A percentile compares a stretch with the other conserved stretches of the same genome.
These are phyloP conservation scores for Yamadazyma trypodendri DNA, from an alignment of 1,139 yeast species.

Conservation along the genomic window DNA sequence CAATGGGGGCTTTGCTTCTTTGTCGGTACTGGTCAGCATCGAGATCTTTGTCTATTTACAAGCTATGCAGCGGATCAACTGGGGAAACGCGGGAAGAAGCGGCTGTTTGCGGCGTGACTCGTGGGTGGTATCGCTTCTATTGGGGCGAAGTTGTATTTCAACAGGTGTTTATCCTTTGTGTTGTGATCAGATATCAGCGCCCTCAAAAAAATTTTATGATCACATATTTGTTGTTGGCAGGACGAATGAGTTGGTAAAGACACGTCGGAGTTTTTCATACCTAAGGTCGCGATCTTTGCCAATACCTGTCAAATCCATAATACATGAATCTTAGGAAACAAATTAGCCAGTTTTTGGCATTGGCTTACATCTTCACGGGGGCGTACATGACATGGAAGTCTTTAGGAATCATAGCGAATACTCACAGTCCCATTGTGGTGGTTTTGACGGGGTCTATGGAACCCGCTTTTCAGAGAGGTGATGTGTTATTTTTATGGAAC, in stretches of 20 bases:
- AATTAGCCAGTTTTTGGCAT: conserved; percentile 56
- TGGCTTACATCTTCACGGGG: conserved; percentile 78
- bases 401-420: conserved; percentile 71
- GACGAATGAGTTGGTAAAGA: conserved; percentile 1
- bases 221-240: conserved; percentile 1
- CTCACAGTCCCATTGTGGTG: conserved; percentile 93
- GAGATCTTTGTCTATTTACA: neutral
- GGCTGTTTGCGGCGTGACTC: no score
- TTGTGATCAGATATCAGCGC: conserved; percentile 1
- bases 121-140: conserved; percentile 1
- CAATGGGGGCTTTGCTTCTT: conserved; percentile 6
- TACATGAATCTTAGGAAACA: conserved; percentile 48
- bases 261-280: neutral
- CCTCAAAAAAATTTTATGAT: conserved; percentile 5
- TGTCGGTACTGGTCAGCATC: neutral
- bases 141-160: no score
- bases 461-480: conserved; percentile 99
- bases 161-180: neutral
- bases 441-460: conserved; percentile 99
- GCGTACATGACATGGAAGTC: conserved; percentile 94
- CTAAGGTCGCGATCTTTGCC: no score
- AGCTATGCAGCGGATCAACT: neutral
- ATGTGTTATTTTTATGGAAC: conserved; percentile 88
- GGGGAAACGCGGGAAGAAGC: no score
- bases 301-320: neutral